Base-by-base conservation (phyloP, 1,139 yeast species). In the Lodderomyces parapsilosis region DNA sequence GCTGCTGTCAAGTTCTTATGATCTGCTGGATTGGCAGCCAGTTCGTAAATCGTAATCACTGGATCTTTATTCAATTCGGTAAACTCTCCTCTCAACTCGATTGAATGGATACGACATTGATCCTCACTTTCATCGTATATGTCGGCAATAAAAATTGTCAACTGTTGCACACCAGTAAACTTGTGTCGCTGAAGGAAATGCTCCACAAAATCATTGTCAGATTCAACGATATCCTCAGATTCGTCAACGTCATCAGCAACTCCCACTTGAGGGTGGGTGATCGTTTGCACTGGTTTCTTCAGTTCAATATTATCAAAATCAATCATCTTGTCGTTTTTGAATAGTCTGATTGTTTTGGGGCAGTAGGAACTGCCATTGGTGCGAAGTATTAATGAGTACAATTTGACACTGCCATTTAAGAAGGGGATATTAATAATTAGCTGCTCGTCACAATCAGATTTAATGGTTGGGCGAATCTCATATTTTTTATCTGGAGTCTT, bases 1-100 rank as follows among this genome's bases (percentile, higher is more conserved):
- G 44, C 47, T 44, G 49, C 71, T 8, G 47, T 42, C 11, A 46
- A 25, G 25, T 48, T 78, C 56, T 83, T 82, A 62, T 91, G 97
- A 59, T 91, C 97, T 2, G 85, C 80, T 0, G 96, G 96, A 58
- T 90, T 90, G 6, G 98, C 94, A 1, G 96, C 96, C 48, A 90
- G 80, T 62, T 91, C 98, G 61, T 91, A 91, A 22, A 86, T 58
- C 1, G 96, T 74, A 17, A 85, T 75, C 15, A 87, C 81, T 0
- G 96, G 96, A 46, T 80, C 88, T 53, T 74, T 78, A 41, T 70
- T 65, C 48, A 82, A 62, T 44, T 79, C 80, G 4, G 83, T 76
- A 59, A 73, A 83, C 51, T 86, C 94, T 0, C 98, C 98, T 42
- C 97, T 68, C 30, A 93, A 62, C 45, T 95, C 98, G 40, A 90